Evolutionary conservation across 495 filamentous ascomycete species (phyloP), one percentile per base, ranked within the genome.

Genomic region (Cercophora scortea): DNA sequence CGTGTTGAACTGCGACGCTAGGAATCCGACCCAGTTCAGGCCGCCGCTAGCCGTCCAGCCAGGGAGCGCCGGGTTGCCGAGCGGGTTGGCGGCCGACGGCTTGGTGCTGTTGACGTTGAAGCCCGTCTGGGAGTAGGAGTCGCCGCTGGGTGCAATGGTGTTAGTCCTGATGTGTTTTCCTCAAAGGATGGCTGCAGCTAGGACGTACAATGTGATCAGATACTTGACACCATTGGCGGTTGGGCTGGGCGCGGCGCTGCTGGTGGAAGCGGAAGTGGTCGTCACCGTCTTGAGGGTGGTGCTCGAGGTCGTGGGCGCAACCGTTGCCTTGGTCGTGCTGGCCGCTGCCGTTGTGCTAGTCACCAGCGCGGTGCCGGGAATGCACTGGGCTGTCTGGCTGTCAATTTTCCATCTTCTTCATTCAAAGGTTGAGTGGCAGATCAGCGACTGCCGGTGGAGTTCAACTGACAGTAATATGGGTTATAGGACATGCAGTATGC

Each of bases 41-140:
- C 80, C 79, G 53, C 82, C 82, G 19, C 72, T 62, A 34, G 80
- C 73, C 1, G 80, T 83, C 66, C 70, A 79, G 6, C 79, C 81
- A 1, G 82, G 83, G 42, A 81, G 81, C 0, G 66, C 45, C 6
- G 89, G 88, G 63, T 92, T 95, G 19, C 89, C 89, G 53, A 93
- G 72, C 0, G 89, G 87, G 62, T 90, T 88, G 32, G 68, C 49
- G 11, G 72, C 61, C 16, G 78, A 76, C 7, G 89, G 86, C 51
- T 87, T 82, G 11, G 76, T 68, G 45, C 71, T 68, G 32, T 67
- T 75, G 42, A 77, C 64, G 60, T 87, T 77, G 71, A 93, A 95
- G 47, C 79, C 80, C 15, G 81, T 76, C 56, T 74, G 66, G 19
- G 74, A 72, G 62, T 77, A 77, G 49, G 71, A 74, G 63, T 77